Conservation (phyloP, 2,329 filamentous ascomycete genomes). For the Aplosporella prunicola region DNA sequence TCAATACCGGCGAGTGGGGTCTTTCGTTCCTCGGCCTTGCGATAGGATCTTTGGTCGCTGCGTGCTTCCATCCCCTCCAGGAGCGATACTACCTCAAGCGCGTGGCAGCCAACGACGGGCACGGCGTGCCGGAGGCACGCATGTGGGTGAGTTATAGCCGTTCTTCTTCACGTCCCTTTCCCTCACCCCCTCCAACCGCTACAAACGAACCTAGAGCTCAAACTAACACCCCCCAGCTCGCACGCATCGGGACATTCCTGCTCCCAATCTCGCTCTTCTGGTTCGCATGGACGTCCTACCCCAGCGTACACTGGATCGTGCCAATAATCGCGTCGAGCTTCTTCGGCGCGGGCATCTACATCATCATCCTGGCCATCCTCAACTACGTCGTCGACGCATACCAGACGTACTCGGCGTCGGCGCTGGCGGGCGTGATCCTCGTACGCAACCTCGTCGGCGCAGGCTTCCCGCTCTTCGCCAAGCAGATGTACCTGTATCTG, state of each 20-base stretch:
- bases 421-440: constrained; percentile 14
- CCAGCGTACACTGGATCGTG: constrained; percentile 13
- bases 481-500: constrained; percentile 23
- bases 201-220: too few species aligned
- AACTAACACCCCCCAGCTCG: too few species aligned
- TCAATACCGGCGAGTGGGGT: constrained; percentile 16
- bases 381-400: constrained; percentile 17
- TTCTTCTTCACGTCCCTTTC: constrained; percentile 4
- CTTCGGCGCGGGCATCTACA: constrained; percentile 16
- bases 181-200: too few species aligned
- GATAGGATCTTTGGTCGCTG: constrained; percentile 16
- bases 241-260: constrained; percentile 11
- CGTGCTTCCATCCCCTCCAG: constrained; percentile 13
- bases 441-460: constrained; percentile 16
- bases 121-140: constrained; percentile 20
- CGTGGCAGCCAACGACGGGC: constrained; percentile 14
- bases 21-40: constrained; percentile 17
- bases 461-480: constrained; percentile 22
- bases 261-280: constrained; percentile 20
- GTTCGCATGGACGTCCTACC: constrained; percentile 17
- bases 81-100: constrained; percentile 16
- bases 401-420: constrained; percentile 12
- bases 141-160: constrained; percentile 18
- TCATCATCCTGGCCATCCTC: constrained; percentile 18
- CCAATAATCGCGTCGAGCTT: constrained; percentile 14